A percentile compares a stretch with the other conserved stretches of the same genome.
phyloP scores from a whole-genome alignment of 73 alveolate species.

The Urostyla sp. region DNA sequence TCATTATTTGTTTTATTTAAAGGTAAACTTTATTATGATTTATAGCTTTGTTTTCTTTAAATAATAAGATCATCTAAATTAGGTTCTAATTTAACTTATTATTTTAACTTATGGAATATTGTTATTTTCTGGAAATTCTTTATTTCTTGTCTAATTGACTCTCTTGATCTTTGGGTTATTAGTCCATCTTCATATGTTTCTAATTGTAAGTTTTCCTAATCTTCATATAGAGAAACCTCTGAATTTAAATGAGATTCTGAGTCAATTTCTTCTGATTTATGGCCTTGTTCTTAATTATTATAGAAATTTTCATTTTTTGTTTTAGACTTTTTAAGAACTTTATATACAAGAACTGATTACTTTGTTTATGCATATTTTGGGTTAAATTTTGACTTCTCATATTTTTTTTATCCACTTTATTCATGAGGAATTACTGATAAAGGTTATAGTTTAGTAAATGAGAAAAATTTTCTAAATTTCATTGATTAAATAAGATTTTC shows the following conservation, averaged over 20 bases:
- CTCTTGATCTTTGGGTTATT: not conserved
- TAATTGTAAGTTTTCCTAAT: not conserved
- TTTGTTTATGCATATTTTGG: too few species aligned
- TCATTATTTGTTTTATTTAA: not conserved
- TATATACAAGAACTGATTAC: too few species aligned
- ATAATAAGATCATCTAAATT: not conserved
- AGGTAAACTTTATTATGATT: not conserved
- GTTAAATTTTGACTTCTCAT: not conserved
- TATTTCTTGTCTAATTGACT: constrained; percentile 1
- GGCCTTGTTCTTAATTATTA: not conserved
- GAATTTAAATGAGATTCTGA: constrained; percentile 15
- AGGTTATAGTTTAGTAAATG: too few species aligned
- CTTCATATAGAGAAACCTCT: constrained; percentile 25
- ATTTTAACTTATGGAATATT: constrained; percentile 1
- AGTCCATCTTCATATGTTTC: not conserved
- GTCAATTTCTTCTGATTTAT: not conserved
- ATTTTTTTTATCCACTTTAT: too few species aligned
- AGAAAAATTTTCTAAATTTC: too few species aligned
- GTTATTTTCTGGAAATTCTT: not conserved
- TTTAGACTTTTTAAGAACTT: too few species aligned
- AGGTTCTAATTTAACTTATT: not conserved
- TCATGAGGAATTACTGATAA: too few species aligned
- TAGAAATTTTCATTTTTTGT: not conserved
- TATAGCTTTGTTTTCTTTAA: not conserved
- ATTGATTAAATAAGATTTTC: too few species aligned